phyloP scores from a whole-genome alignment of 805 yeast genomes.

The Debaryomyces maramus region DNA sequence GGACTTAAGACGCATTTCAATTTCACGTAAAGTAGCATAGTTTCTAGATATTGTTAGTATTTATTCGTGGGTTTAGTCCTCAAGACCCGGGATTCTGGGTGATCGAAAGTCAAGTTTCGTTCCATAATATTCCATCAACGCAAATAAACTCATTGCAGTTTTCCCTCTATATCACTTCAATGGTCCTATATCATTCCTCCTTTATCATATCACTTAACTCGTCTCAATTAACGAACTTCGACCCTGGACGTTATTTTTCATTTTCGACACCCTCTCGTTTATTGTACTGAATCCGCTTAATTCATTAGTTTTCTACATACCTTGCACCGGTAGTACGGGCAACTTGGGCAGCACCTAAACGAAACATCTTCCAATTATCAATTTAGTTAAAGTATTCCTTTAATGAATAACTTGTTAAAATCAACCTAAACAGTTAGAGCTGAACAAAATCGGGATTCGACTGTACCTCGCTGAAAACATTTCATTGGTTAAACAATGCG shows the following conservation, averaged over 20 bases:
- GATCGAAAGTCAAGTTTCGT: no score
- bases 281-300: not conserved
- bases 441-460: not conserved
- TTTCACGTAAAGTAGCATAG: slow-evolving; percentile 98
- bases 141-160: no score
- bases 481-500: slow-evolving; percentile 16
- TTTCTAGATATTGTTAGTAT: slow-evolving; percentile 53
- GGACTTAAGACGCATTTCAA: slow-evolving; percentile 96
- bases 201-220: no score
- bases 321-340: slow-evolving; percentile 52
- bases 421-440: not conserved
- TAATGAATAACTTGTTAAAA: not conserved
- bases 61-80: not conserved
- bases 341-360: slow-evolving; percentile 52
- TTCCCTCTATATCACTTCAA: no score
- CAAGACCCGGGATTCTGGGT: no score
- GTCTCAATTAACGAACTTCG: not conserved
- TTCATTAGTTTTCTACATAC: slow-evolving; percentile 37
- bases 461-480: slow-evolving; percentile 12
- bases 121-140: no score
- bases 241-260: not conserved
- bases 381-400: not conserved
- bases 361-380: slow-evolving; percentile 42
- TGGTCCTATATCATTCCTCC: no score
- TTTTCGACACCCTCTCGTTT: no score